Conservation (phyloP, 495 filamentous ascomycete genomes). For the Aspergillus ellipticus region DNA sequence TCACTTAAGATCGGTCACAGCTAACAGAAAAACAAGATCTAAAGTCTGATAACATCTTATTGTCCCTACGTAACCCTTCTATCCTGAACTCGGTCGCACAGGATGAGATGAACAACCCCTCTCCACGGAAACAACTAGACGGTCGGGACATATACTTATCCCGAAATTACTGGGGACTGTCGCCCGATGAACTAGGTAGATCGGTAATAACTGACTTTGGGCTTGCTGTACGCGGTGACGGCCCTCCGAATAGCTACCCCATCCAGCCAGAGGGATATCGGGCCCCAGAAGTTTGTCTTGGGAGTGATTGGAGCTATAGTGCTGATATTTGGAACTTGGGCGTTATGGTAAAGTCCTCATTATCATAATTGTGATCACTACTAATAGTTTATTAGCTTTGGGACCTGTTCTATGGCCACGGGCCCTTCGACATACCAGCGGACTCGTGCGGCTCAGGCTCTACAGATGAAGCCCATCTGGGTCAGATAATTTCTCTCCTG, state of each 20-base stretch:
- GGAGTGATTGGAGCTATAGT: slow-evolving; percentile 32
- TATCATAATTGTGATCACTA: slow-evolving; percentile 7
- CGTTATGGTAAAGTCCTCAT: slow-evolving; percentile 13
- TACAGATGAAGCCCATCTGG: slow-evolving; percentile 24
- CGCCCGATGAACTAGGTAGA: slow-evolving; percentile 12
- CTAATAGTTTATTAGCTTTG: slow-evolving; percentile 22
- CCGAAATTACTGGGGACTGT: slow-evolving; percentile 25
- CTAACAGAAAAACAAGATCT: slow-evolving; percentile 29
- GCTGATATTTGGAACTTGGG: slow-evolving; percentile 34
- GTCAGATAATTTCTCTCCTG: slow-evolving; percentile 25
- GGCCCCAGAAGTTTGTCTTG: slow-evolving; percentile 38
- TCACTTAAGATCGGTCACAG: slow-evolving; percentile 13
- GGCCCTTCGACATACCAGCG: slow-evolving; percentile 21
- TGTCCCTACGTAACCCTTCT: slow-evolving; percentile 31
- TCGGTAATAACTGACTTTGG: slow-evolving; percentile 40
- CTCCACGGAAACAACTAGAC: slow-evolving; percentile 27
- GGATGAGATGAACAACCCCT: slow-evolving; percentile 26
- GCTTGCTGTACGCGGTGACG: slow-evolving; percentile 26
- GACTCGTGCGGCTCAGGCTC: slow-evolving; percentile 14
- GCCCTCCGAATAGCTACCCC: slow-evolving; percentile 20
- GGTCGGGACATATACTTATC: slow-evolving; percentile 33
- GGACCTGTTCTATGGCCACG: slow-evolving; percentile 24
- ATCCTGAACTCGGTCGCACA: slow-evolving; percentile 27
- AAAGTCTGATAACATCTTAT: slow-evolving; percentile 41
- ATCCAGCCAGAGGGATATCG: slow-evolving; percentile 35